Percentiles rank a stretch among this genome's conserved stretches.
phyloP scores from a whole-genome alignment of 2,329 filamentous ascomycete species.

The Monosporascus sp. region DNA sequence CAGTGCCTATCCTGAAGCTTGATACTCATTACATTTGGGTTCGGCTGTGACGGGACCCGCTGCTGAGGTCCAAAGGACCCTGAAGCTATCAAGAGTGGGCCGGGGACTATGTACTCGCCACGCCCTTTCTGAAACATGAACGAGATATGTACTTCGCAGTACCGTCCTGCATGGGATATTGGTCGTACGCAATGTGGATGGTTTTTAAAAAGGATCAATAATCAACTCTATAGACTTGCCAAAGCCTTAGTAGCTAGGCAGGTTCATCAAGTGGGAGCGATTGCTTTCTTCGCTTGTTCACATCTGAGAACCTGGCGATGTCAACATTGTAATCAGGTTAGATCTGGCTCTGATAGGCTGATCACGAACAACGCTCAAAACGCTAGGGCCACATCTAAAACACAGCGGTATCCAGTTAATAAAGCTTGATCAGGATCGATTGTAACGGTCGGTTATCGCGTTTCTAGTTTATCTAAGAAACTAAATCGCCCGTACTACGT shows the following conservation, averaged over 20 bases:
- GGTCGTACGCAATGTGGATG: neutral
- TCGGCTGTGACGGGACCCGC: neutral
- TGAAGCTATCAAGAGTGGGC: neutral
- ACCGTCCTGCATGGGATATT: neutral
- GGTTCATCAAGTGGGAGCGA: too few relatives aligned
- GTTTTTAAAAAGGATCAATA: too few relatives aligned
- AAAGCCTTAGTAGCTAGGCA: too few relatives aligned
- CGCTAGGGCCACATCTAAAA: neutral
- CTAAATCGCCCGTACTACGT: neutral
- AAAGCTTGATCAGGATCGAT: neutral
- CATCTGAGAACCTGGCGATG: neutral
- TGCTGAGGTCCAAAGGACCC: neutral
- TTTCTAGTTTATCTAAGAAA: neutral
- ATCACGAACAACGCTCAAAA: too few relatives aligned
- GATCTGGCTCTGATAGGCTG: neutral
- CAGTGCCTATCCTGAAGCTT: too few relatives aligned
- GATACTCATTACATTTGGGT: neutral
- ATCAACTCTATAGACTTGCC: too few relatives aligned
- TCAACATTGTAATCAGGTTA: neutral
- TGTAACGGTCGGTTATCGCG: neutral
- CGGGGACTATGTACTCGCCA: neutral
- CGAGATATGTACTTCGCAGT: neutral
- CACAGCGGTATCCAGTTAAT: neutral
- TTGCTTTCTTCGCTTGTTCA: neutral
- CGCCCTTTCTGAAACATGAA: too few relatives aligned